Percentiles rank a stretch among this genome's conserved stretches.
phyloP scores from a whole-genome alignment of 805 yeast species.

The Candida hungchunana region DNA sequence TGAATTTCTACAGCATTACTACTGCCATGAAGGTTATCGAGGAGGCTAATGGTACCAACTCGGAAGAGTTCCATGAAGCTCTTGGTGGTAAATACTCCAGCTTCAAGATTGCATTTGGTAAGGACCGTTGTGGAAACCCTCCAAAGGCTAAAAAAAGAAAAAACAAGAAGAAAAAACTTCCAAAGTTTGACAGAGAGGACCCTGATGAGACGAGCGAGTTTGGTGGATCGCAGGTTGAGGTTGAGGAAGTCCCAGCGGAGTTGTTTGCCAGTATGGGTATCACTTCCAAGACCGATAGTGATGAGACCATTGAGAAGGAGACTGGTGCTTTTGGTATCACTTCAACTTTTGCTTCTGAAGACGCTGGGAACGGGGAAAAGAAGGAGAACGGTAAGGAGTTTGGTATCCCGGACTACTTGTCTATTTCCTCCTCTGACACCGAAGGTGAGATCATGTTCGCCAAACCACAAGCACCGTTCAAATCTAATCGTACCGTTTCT shows the following conservation, averaged over 20 bases:
- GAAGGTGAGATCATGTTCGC: constrained; percentile 12
- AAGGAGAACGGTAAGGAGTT: constrained; percentile 1
- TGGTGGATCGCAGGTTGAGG: constrained; percentile 11
- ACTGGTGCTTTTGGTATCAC: constrained; percentile 23
- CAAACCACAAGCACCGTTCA: constrained; percentile 7
- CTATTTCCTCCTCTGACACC: constrained; percentile 9
- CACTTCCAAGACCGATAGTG: constrained; percentile 10
- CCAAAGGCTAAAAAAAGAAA: constrained; percentile 45
- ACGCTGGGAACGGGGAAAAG: constrained; percentile 3
- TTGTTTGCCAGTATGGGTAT: constrained; percentile 25
- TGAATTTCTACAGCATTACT: constrained; percentile 60
- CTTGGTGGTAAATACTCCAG: constrained; percentile 44
- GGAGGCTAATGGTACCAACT: constrained; percentile 41
- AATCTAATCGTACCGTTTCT: constrained; percentile 3
- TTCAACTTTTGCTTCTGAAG: constrained; percentile 1
- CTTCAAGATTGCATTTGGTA: constrained; percentile 64
- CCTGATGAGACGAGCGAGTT: constrained; percentile 1
- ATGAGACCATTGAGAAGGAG: background rate
- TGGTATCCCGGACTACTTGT: constrained; percentile 8
- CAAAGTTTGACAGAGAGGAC: background rate
- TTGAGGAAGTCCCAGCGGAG: constrained; percentile 21
- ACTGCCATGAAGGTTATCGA: constrained; percentile 64
- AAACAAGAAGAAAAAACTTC: constrained; percentile 23
- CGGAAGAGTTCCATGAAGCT: constrained; percentile 33
- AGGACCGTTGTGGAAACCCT: constrained; percentile 78